Percentiles rank a stretch among this genome's conserved stretches.
Evolutionary conservation across 108 stramenopile genomes (phyloP).

Genomic region (Nitzschia sp.): DNA sequence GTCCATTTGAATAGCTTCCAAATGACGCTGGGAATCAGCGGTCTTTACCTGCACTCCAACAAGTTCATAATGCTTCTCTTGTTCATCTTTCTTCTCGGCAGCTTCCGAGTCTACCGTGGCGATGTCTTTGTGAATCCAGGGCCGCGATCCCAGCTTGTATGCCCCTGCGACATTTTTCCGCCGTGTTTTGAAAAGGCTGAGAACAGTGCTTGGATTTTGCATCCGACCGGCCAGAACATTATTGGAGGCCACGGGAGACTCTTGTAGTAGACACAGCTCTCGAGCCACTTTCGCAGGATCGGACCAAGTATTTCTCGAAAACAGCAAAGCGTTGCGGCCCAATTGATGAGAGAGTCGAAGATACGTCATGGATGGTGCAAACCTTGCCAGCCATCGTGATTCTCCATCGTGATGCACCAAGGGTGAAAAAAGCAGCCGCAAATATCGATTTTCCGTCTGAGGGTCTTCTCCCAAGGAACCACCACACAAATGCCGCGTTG

Average conservation of each 20-base stretch:
- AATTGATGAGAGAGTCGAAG: constrained; percentile 11
- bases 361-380: background rate
- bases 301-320: constrained; percentile 26
- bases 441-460: constrained; percentile 20
- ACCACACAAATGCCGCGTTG: constrained; percentile 18
- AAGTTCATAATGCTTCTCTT: background rate
- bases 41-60: too few species aligned
- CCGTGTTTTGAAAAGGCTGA: background rate
- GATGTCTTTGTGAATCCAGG: constrained; percentile 13
- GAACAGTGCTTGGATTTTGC: background rate
- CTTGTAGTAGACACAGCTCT: constrained; percentile 9
- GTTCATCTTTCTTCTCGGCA: background rate
- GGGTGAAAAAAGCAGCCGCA: constrained; percentile 19
- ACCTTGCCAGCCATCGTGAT: constrained; percentile 9
- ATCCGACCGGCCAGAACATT: background rate
- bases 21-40: background rate
- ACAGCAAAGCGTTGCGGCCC: constrained; percentile 21
- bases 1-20: background rate
- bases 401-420: background rate
- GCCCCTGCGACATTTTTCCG: background rate
- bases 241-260: background rate
- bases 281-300: constrained; percentile 18
- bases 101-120: too few species aligned
- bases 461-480: background rate
- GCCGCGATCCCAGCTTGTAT: background rate